Base-by-base conservation (phyloP, 805 yeast genomes). In the Cyberlindnera americana region DNA sequence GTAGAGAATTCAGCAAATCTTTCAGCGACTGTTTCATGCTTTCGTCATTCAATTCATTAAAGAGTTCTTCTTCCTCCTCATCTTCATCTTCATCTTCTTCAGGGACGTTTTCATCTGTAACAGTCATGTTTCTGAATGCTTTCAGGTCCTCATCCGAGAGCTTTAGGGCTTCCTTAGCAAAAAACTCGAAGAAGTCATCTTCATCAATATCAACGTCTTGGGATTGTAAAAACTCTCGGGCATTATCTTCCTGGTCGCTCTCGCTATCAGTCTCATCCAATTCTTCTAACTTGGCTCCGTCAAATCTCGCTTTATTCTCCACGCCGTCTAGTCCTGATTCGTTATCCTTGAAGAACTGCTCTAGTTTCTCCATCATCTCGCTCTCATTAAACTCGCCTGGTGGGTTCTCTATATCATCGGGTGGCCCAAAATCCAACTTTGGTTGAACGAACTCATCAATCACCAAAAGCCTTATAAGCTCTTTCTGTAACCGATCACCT, bases 151-250 rank as follows among this genome's bases (percentile, higher is more conserved):
- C 71, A 14, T 70, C 67, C 0, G 66, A 54, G 44, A 79, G 39
- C 17, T 75, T 66, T 19, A 80, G 49, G 0, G 79, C 85, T 22
- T 78, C 73, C 40, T 69, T 68, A 11, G 77, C 61, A 53, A 78
- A 77, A 49, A 67, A 80, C 53, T 81, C 88, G 49, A 81, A 76
- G 52, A 81, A 81, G 50, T 81, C 87, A 53, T 81, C 87, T 48
- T 79, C 85, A 50, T 76, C 78, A 8, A 80, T 74, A 38, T 66
- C 73, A 14, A 67, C 54, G 10, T 62, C 61, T 36, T 65, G 66
- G 1, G 51, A 31, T n/a, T 53, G 41, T 29, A 68, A 54, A 27
- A 60, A 62, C 16, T 54, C 46, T 23, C 47, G 37, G 0, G 59
- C 48, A 7, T 54, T 53, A 9, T 46, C 52, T 9, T 52, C 44